Base-by-base conservation (phyloP, 331 rosid genomes). In the Cydonia oblonga region DNA sequence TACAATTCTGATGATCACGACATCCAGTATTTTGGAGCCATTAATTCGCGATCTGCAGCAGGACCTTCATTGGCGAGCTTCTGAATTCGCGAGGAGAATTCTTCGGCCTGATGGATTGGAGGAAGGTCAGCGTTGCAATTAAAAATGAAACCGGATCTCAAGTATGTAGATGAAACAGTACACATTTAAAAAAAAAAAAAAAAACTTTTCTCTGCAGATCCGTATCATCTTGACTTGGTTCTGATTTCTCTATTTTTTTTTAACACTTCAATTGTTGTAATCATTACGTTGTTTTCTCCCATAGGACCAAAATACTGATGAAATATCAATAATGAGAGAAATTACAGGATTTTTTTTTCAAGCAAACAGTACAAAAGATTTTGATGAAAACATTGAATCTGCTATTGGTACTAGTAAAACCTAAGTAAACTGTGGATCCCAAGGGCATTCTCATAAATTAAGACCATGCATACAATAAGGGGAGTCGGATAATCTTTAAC, bases 1-100 rank as follows among this genome's bases (percentile, higher is more conserved):
- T 71, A 58, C 28, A 69, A 30, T 58, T 75, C 71, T 35, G 16
- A 40, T 64, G 16, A 73, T 86, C 76, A 92, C 18, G 86, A 83
- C 91, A 78, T 89, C 97, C 89, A 85, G 42, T 75, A 76, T 71
- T 82, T 89, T 62, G 86, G 84, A 69, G 79, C 87, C 49, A 66
- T 70, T 78, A 68, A 75, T 64, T 90, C 90, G 11, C 91, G 86
- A 81, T 86, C 92, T 10, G 90, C 81, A 19, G 83, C 76, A 58
- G 96, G 86, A 52, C 97, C 96, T 85, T 85, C 90, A 78, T 74
- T 87, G 44, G 89, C 82, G 24, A 93, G 81, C 84, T 84, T 89
- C 83, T 89, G 91, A 76, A 90, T 89, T 38, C 95, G 97, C 4
- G 95, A 87, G 33, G 97, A 87, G 81, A 93, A 93, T 79, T 93